Evolutionary conservation across 352 stramenopile species (phyloP).

Genomic region (Phytophthora lateralis): DNA sequence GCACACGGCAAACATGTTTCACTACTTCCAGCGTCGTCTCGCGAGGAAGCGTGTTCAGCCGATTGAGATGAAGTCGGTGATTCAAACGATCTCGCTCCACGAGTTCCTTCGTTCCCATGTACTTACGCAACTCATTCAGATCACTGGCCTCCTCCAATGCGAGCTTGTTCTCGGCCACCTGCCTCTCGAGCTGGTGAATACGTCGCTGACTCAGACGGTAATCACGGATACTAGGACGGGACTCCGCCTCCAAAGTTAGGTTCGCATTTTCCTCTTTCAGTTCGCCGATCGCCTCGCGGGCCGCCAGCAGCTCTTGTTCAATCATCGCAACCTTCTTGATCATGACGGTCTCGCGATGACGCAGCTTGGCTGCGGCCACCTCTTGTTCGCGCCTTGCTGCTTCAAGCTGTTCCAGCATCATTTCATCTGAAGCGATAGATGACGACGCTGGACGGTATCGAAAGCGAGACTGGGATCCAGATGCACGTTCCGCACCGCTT

Average conservation of each 20-base stretch:
- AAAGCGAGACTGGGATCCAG: slow-evolving; percentile 8
- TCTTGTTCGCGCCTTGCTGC: slow-evolving; percentile 76
- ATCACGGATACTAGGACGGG: slow-evolving; percentile 82
- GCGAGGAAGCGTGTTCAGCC: slow-evolving; percentile 72
- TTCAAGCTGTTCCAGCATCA: slow-evolving; percentile 79
- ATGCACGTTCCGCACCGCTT: background rate
- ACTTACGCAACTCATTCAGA: slow-evolving; percentile 77
- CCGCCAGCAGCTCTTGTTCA: slow-evolving; percentile 68
- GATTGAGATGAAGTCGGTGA: slow-evolving; percentile 78
- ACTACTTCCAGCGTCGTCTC: slow-evolving; percentile 83
- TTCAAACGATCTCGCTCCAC: slow-evolving; percentile 82
- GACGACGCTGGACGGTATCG: slow-evolving; percentile 8
- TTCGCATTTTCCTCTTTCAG: slow-evolving; percentile 87
- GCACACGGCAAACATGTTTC: slow-evolving; percentile 81
- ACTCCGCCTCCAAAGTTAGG: slow-evolving; percentile 73
- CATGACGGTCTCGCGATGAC: slow-evolving; percentile 71
- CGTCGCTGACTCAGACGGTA: slow-evolving; percentile 75
- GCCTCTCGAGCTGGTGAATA: slow-evolving; percentile 76
- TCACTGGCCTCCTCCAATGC: slow-evolving; percentile 79
- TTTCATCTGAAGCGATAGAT: slow-evolving; percentile 61
- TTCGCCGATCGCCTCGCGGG: slow-evolving; percentile 66
- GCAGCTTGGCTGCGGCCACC: slow-evolving; percentile 57
- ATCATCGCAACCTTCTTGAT: slow-evolving; percentile 81
- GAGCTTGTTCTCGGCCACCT: slow-evolving; percentile 76
- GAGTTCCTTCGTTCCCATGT: slow-evolving; percentile 83